Base-by-base conservation (phyloP, 208 protist genomes). In the Angomonas deanei region DNA sequence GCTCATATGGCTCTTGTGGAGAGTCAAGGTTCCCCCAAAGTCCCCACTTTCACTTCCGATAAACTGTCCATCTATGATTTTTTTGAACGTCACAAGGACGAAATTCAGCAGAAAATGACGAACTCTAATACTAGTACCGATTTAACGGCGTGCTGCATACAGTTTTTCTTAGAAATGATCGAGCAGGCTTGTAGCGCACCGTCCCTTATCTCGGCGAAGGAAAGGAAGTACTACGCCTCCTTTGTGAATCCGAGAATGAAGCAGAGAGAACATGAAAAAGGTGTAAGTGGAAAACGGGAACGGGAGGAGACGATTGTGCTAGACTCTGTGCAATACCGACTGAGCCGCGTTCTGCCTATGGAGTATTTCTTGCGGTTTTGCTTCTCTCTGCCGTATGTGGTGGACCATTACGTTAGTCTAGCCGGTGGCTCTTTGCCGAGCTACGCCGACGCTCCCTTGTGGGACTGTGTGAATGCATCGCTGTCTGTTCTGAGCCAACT, bases 291-390 rank as follows among this genome's bases (percentile, higher is more conserved):
- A n/a, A 59, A 39, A 19, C 33, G 54, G 32, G 28, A 39, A 3
- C 4, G 28, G 5, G 30, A 33, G 21, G 54, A 36, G 3, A 30
- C 42, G 30, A 33, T 17, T 1, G 56, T 32, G 1, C 33, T 31
- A 8, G 50, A 54, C 5, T 23, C 15, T 5, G 5, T 19, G 8
- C 42, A 64, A 11, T 21, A 34, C 21, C 47, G 53, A 13, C 48
- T 31, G 3, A 39, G n/a, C 15, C 38, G 46, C 26, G 83, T 92
- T 17, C 53, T 94, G 38, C 75, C 84, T 17, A 50, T 91, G 10
- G 84, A 94, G 70, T 94, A 94, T 32, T 68, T 94, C 6, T 70
- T 94, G 39, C 74, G 88, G 5, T 74, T 92, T 11, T 89, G 86
- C 54, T 55, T 92, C 21, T 78, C 84, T 10, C 61, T 94, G 15